Percentiles rank a stretch among this genome's conserved stretches.
Evolutionary conservation across 305 asterid genomes (phyloP).

Genomic region (Withania somnifera): DNA sequence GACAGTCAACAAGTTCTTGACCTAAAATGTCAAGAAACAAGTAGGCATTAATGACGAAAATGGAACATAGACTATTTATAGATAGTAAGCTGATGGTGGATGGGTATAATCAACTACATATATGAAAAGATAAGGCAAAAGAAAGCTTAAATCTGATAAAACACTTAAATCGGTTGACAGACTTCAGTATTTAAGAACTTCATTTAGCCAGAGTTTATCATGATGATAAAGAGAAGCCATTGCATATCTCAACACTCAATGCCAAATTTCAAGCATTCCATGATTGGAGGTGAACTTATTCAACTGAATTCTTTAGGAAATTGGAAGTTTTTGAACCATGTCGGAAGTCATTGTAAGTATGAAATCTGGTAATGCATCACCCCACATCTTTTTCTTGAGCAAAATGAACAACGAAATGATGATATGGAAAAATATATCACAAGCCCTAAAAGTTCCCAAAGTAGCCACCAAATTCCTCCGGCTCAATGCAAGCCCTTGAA

Average conservation of each 20-base stretch:
- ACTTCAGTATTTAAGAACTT: not conserved
- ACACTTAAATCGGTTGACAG: not conserved
- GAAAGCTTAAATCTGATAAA: not conserved
- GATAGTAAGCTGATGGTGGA: not conserved
- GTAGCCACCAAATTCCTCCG: not conserved
- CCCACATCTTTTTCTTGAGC: not conserved
- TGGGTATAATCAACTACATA: not conserved
- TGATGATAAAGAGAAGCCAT: not conserved
- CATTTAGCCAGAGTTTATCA: not conserved
- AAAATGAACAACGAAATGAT: not conserved
- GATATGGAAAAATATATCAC: not conserved
- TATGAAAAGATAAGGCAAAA: not conserved
- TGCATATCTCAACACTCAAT: not conserved
- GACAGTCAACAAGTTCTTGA: slow-evolving; percentile 50
- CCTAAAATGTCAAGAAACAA: slow-evolving; percentile 18
- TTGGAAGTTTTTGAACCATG: not conserved
- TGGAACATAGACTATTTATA: not conserved
- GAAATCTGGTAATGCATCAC: not conserved
- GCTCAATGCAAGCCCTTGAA: not conserved
- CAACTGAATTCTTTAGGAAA: not conserved
- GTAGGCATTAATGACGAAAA: not conserved
- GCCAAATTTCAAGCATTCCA: not conserved
- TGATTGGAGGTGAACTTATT: not conserved
- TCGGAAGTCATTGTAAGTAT: not conserved
- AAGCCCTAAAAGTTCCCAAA: not conserved